Conservation (phyloP, 2,329 filamentous ascomycete genomes). For the Botrytis tulipae region DNA sequence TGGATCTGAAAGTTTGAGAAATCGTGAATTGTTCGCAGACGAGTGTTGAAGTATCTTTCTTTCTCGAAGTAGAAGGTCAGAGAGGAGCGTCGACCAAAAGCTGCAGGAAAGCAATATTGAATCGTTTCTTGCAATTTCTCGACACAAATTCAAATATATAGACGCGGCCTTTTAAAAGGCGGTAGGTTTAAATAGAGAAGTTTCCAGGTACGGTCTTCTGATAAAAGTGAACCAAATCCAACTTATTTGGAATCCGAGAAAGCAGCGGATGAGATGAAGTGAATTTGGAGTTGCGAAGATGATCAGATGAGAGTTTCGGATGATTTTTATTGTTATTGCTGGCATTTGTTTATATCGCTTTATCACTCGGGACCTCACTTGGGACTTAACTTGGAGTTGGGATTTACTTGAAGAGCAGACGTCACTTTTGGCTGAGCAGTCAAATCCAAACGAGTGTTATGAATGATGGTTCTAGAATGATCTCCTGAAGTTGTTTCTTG, state of each 20-base stretch:
- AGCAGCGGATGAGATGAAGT: background rate
- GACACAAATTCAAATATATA: background rate
- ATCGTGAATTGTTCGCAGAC: background rate
- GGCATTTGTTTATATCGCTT: background rate
- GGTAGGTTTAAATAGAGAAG: no score
- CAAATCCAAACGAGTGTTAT: background rate
- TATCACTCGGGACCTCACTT: background rate
- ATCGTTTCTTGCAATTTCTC: background rate
- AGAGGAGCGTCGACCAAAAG: background rate
- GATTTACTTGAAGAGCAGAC: background rate
- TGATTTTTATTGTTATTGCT: background rate
- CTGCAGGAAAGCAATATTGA: background rate
- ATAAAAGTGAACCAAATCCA: background rate
- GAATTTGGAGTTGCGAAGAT: background rate
- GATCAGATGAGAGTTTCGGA: background rate
- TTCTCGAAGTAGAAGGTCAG: no score
- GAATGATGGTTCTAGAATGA: background rate
- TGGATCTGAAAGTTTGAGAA: background rate
- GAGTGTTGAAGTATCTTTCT: background rate
- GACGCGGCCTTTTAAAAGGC: rapidly evolving
- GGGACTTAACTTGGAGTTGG: background rate
- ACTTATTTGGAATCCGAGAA: background rate
- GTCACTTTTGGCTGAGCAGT: background rate
- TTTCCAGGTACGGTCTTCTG: background rate
- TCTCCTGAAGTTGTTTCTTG: background rate